A percentile compares a stretch with the other conserved stretches of the same genome.
These are phyloP conservation scores for Fagus crenata DNA, from an alignment of 306 rosid species.

Conservation along the genomic window DNA sequence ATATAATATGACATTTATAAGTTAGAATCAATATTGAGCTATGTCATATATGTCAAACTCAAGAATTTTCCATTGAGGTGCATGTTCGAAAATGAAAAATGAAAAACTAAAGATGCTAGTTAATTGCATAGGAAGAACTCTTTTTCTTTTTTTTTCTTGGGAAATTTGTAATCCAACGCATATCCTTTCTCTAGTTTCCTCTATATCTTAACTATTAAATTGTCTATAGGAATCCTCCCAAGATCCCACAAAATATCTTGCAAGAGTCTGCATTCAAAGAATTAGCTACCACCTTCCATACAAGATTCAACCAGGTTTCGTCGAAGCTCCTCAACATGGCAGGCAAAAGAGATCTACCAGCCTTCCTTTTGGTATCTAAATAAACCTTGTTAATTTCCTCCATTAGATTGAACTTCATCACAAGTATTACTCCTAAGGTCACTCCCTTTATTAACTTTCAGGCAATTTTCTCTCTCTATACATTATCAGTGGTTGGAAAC, in stretches of 20 bases:
- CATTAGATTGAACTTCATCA: slow-evolving; percentile 3
- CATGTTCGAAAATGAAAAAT: too few relatives aligned
- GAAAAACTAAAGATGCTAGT: too few relatives aligned
- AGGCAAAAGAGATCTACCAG: slow-evolving; percentile 56
- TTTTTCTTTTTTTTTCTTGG: neutral
- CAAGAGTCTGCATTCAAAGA: slow-evolving; percentile 53
- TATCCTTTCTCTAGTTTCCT: neutral
- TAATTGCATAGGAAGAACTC: too few relatives aligned
- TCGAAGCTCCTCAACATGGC: slow-evolving; percentile 49
- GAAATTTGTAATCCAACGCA: neutral
- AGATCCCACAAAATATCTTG: slow-evolving; percentile 49
- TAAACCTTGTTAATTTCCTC: neutral
- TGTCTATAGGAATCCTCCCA: slow-evolving; percentile 54
- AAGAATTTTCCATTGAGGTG: too few relatives aligned
- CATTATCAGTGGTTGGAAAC: slow-evolving; percentile 63
- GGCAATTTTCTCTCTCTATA: slow-evolving; percentile 56
- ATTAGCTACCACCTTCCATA: slow-evolving; percentile 53
- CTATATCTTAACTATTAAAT: slow-evolving; percentile 2
- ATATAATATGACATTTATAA: too few relatives aligned
- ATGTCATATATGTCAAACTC: too few relatives aligned
- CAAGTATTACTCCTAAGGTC: neutral
- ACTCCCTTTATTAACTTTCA: slow-evolving; percentile 37
- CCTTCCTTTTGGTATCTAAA: slow-evolving; percentile 62
- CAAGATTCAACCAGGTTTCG: slow-evolving; percentile 45
- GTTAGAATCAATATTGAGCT: too few relatives aligned